Evolutionary conservation across 2,329 filamentous ascomycete species (phyloP).

Genomic region (Paraphaeosphaeria minitans): DNA sequence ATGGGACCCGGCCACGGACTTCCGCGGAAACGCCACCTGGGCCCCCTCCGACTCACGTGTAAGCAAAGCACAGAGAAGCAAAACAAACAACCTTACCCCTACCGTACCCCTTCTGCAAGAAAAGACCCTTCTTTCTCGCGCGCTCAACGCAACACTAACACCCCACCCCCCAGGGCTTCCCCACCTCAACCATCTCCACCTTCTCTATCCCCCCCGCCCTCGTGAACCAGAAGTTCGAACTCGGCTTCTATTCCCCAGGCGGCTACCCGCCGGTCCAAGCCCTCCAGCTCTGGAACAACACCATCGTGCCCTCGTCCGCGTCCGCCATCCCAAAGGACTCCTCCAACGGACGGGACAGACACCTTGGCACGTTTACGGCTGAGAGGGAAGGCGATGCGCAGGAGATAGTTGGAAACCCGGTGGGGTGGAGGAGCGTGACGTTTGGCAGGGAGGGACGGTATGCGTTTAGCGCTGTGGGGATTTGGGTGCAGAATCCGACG

Average conservation of each 20-base stretch:
- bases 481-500: not conserved
- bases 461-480: not conserved
- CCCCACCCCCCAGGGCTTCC: too few species aligned
- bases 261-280: not conserved
- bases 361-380: not conserved
- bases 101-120: too few species aligned
- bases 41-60: too few species aligned
- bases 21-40: too few species aligned
- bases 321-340: not conserved
- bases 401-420: not conserved
- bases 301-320: not conserved
- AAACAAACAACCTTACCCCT: too few species aligned
- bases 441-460: not conserved
- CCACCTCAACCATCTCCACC: constrained; percentile 8
- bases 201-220: constrained; percentile 5
- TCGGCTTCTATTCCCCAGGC: constrained; percentile 3
- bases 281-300: not conserved
- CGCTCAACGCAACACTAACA: too few species aligned
- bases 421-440: not conserved
- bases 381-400: not conserved
- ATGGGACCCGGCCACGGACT: not conserved
- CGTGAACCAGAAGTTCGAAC: constrained; percentile 3
- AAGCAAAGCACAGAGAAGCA: too few species aligned
- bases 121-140: too few species aligned
- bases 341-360: not conserved